Conservation (phyloP, 2,329 filamentous ascomycete genomes). For the Phaeosphaeriaceae sp. region DNA sequence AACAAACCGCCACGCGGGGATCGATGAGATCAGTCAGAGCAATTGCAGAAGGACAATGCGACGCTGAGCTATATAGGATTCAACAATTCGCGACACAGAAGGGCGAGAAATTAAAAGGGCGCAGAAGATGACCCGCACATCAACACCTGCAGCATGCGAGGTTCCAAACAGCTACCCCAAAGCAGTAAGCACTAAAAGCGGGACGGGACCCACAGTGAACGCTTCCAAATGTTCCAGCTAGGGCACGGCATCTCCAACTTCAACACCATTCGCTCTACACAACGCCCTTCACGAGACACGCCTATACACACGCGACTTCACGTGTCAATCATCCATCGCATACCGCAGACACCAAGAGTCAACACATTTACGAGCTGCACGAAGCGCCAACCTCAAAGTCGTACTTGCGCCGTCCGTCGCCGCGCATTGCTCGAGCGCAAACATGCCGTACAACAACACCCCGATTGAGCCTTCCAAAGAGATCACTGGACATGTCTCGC, state of each 20-base stretch:
- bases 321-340: neutral
- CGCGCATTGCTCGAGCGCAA: slow-evolving; percentile 15
- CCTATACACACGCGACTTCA: neutral
- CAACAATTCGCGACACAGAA: neutral
- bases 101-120: neutral
- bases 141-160: slow-evolving; percentile 3
- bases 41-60: neutral
- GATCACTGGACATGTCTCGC: slow-evolving; percentile 81
- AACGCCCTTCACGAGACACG: neutral
- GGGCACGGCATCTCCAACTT: neutral
- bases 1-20: neutral
- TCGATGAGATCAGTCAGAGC: neutral
- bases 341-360: neutral
- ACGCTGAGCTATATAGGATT: neutral
- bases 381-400: neutral
- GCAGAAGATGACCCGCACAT: neutral
- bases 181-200: neutral
- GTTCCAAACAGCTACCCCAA: neutral
- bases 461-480: slow-evolving; percentile 82
- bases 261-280: neutral
- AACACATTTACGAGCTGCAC: neutral
- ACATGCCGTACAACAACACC: slow-evolving; percentile 90
- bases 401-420: neutral
- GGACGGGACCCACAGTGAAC: slow-evolving; percentile 2
- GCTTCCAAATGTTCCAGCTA: neutral